Evolutionary conservation across 2,329 filamentous ascomycete species (phyloP).

Genomic region (Neocucurbitaria cava): DNA sequence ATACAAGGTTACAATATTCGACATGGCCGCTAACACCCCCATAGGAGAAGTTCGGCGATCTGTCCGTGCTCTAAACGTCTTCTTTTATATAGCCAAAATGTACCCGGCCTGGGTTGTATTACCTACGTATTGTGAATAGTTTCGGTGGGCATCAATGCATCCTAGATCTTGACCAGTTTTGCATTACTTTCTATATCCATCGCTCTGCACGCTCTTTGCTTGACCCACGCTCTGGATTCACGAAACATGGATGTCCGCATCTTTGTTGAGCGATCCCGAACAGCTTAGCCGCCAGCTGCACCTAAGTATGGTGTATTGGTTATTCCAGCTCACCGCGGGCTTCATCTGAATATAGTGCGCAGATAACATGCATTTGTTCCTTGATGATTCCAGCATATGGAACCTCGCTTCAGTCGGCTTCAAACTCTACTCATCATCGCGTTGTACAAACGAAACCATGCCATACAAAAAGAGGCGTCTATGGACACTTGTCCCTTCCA

Average conservation of each 20-base stretch:
- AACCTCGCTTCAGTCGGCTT: too few species aligned
- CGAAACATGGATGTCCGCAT: too few species aligned
- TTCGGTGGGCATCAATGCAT: slow-evolving; percentile 41
- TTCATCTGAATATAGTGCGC: too few species aligned
- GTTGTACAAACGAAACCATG: background rate
- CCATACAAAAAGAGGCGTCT: background rate
- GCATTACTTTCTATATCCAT: background rate
- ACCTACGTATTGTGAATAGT: slow-evolving; percentile 51
- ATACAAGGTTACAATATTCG: background rate
- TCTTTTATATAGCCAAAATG: slow-evolving; percentile 34
- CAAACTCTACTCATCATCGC: background rate
- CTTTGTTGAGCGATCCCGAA: too few species aligned
- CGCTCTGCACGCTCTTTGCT: background rate
- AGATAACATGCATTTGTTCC: too few species aligned
- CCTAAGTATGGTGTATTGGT: too few species aligned
- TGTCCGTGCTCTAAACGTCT: slow-evolving; percentile 82
- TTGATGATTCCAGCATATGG: too few species aligned
- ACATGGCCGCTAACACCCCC: slow-evolving; percentile 56
- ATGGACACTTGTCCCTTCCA: background rate
- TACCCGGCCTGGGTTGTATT: slow-evolving; percentile 48
- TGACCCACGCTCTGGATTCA: too few species aligned
- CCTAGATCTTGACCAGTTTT: slow-evolving; percentile 17
- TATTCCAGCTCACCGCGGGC: too few species aligned
- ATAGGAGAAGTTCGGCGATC: slow-evolving; percentile 98
- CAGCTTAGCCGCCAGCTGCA: too few species aligned